Evolutionary conservation across 1,284 basidiomycete species (phyloP).

Genomic region (Phellopilus nigrolimitatus): DNA sequence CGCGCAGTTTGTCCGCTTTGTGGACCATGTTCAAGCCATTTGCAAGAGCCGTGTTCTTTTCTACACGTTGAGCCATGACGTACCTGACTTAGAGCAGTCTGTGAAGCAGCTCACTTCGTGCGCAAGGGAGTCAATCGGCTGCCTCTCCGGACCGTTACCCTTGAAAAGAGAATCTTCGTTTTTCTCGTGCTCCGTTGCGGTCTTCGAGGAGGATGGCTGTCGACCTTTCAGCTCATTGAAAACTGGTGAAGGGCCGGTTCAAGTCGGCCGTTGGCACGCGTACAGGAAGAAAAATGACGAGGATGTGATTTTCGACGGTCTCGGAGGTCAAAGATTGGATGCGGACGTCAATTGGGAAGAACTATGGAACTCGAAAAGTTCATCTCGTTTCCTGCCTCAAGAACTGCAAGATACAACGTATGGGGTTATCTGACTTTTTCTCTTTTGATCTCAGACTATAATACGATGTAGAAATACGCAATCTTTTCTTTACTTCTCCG

Average conservation of each 20-base stretch:
- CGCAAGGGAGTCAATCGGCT: constrained; percentile 15
- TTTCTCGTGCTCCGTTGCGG: constrained; percentile 17
- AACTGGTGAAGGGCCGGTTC: constrained; percentile 4
- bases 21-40: background rate
- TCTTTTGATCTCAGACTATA: background rate
- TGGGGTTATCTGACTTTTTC: background rate
- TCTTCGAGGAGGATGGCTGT: constrained; percentile 6
- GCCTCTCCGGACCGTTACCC: constrained; percentile 12
- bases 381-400: constrained; percentile 6
- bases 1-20: background rate
- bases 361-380: constrained; percentile 13
- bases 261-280: constrained; percentile 17
- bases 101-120: constrained; percentile 7
- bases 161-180: background rate
- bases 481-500: constrained; percentile 16
- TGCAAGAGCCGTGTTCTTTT: constrained; percentile 6
- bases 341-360: constrained; percentile 13
- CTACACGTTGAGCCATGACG: constrained; percentile 11
- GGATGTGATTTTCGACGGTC: background rate
- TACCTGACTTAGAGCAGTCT: constrained; percentile 17
- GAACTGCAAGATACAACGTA: constrained; percentile 12
- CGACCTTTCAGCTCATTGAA: constrained; percentile 11
- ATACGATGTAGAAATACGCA: constrained; percentile 7
- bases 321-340: background rate
- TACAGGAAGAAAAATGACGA: constrained; percentile 9